Evolutionary conservation across 2,329 filamentous ascomycete genomes (phyloP).

Genomic region (Ascochyta pisi): DNA sequence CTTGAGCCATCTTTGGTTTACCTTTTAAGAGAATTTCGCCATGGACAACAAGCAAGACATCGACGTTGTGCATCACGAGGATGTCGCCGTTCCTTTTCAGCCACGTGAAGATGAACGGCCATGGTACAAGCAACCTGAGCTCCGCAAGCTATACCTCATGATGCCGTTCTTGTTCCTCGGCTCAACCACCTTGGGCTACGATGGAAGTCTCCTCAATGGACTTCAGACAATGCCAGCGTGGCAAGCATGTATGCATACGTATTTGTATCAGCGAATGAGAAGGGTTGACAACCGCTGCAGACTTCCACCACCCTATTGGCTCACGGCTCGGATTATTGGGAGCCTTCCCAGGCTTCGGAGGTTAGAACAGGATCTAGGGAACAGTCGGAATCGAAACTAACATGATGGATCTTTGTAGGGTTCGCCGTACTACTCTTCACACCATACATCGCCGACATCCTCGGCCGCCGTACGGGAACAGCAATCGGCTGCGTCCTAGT

Average conservation of each 20-base stretch:
- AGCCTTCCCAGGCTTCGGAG: conserved; percentile 55
- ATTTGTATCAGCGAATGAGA: conserved; percentile 11
- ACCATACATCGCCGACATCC: conserved; percentile 39
- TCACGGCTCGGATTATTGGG: conserved; percentile 57
- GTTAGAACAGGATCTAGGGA: neutral
- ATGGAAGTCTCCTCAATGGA: conserved; percentile 28
- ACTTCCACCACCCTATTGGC: conserved; percentile 52
- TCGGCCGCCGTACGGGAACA: conserved; percentile 60
- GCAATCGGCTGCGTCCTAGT: conserved; percentile 61
- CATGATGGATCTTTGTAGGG: conserved; percentile 17
- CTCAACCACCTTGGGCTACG: conserved; percentile 26
- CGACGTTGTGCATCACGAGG: conserved; percentile 22
- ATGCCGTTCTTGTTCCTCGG: conserved; percentile 30
- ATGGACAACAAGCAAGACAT: conserved; percentile 18
- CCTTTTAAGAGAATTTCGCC: neutral
- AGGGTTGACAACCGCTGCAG: conserved; percentile 27
- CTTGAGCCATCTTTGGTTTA: too few relatives aligned
- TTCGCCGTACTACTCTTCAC: conserved; percentile 56
- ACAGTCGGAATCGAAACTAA: neutral
- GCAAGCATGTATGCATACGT: conserved; percentile 45
- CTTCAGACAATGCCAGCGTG: conserved; percentile 31
- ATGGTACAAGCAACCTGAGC: conserved; percentile 28
- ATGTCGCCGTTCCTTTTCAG: conserved; percentile 6
- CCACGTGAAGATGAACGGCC: conserved; percentile 22
- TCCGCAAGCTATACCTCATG: conserved; percentile 28